A percentile compares a stretch with the other conserved stretches of the same genome.
Conservation (phyloP, 1,139 yeast species). For the Saccharomyces hybrid region DNA sequence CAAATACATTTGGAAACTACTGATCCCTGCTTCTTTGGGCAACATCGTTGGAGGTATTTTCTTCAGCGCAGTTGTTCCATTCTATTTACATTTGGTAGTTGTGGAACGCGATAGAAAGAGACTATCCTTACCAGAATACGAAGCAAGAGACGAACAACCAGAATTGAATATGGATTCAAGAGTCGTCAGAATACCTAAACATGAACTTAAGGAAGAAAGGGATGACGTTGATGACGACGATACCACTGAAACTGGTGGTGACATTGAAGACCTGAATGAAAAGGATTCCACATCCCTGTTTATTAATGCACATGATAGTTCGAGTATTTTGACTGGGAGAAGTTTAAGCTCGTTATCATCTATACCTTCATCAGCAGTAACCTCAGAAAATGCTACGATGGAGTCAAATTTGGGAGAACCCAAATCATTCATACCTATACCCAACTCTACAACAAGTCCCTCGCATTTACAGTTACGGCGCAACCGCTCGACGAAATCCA, state of each 20-base stretch:
- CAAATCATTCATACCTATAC: neutral
- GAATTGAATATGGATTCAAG: slow-evolving; percentile 67
- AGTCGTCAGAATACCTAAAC: slow-evolving; percentile 44
- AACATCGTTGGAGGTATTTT: slow-evolving; percentile 63
- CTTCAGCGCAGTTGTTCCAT: slow-evolving; percentile 56
- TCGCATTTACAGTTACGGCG: neutral
- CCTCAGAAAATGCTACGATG: neutral
- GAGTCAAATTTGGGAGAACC: neutral
- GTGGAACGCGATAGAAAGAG: slow-evolving; percentile 59
- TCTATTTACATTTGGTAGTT: slow-evolving; percentile 59
- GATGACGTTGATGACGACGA: slow-evolving; percentile 4
- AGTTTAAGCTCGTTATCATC: slow-evolving; percentile 3
- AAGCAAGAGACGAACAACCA: slow-evolving; percentile 71
- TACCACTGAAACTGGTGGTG: neutral
- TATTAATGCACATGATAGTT: neutral
- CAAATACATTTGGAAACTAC: slow-evolving; percentile 59
- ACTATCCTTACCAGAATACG: slow-evolving; percentile 56
- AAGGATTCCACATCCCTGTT: neutral
- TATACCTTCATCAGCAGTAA: neutral
- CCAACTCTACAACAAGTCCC: slow-evolving; percentile 1
- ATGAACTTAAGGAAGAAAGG: slow-evolving; percentile 8
- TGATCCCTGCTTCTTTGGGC: slow-evolving; percentile 62
- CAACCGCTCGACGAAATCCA: slow-evolving; percentile 1
- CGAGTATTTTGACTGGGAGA: neutral
- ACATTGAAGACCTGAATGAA: neutral